Evolutionary conservation across 108 stramenopile species (phyloP).

Genomic region (Skeletonema grethae): DNA sequence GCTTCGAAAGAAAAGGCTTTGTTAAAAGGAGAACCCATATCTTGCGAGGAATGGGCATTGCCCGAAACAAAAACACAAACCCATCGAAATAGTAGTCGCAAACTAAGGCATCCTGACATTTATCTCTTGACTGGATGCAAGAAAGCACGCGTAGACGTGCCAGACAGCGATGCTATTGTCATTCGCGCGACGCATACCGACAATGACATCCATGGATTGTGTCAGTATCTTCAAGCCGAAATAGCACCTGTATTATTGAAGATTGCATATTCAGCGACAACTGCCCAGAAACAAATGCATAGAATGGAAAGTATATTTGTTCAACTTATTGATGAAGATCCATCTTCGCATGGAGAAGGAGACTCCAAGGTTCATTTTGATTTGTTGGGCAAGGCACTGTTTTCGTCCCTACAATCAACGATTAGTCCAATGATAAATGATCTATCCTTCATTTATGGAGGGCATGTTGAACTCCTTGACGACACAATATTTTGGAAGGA

Average conservation of each 20-base stretch:
- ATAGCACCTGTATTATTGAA: constrained; percentile 13
- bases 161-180: constrained; percentile 10
- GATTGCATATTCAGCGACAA: not conserved
- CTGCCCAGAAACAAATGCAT: not conserved
- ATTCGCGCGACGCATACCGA: constrained; percentile 14
- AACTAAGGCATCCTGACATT: constrained; percentile 21
- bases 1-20: not conserved
- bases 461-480: constrained; percentile 9
- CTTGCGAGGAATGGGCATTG: constrained; percentile 13
- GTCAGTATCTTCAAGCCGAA: constrained; percentile 13
- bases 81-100: constrained; percentile 3
- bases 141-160: constrained; percentile 7
- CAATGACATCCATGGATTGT: constrained; percentile 8
- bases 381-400: constrained; percentile 23
- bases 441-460: constrained; percentile 41
- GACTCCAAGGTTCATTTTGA: constrained; percentile 21
- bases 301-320: constrained; percentile 26
- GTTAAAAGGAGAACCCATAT: not conserved
- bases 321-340: constrained; percentile 44
- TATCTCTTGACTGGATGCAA: constrained; percentile 31
- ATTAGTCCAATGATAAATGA: constrained; percentile 20
- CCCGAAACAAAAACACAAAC: not conserved
- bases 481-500: not conserved
- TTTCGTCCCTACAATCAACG: constrained; percentile 17
- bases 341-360: constrained; percentile 10